Evolutionary conservation across 441 rosid species (phyloP), one percentile per base, ranked within the genome.

Genomic region (Melastoma candidum): DNA sequence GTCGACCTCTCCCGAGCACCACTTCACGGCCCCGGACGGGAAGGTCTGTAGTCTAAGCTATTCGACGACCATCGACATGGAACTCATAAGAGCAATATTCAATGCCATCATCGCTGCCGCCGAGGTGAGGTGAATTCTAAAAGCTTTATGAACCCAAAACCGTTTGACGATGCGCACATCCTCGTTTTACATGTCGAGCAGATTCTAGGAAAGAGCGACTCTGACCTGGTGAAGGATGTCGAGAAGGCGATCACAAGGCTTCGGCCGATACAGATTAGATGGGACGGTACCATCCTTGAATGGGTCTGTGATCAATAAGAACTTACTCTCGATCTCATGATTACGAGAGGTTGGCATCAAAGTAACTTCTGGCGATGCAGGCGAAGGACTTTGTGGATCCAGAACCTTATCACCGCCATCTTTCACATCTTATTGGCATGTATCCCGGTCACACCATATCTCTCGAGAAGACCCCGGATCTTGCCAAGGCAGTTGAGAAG

Each of bases 31-130:
- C 60, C 89, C 95, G 1, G 83, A 84, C 73, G 95, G 95, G 43
- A 69, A 71, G 64, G 71, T 60, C 53, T 97, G 94, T 13, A 65
- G 74, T 39, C 94, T 92, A 54, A 88, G 98, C 82, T 79, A 84
- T 77, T 92, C 98, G 58, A 72, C 98, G 44, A 88, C 95, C 64
- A 92, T 92, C 94, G 98, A 92, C 71, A 84, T 88, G 72, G 79
- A 80, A 48, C 84, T 92, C 72, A 72, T 84, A 52, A 82, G 61
- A 63, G 97, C 86, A 74, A 82, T 88, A 53, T 92, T 92, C 63
- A 63, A 79, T 44, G 75, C 63, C 51, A 55, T 85, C 36, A 60
- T 80, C 36, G 74, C 84, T 2, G 97, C 95, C 13, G 76, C 97
- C 46, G 79, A 85, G 98, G 98, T 92, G 63, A 70, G 45, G 47